A percentile compares a stretch with the other conserved stretches of the same genome.
phyloP scores from a whole-genome alignment of 2,329 filamentous ascomycete species.

The Cytospora schulzeri region DNA sequence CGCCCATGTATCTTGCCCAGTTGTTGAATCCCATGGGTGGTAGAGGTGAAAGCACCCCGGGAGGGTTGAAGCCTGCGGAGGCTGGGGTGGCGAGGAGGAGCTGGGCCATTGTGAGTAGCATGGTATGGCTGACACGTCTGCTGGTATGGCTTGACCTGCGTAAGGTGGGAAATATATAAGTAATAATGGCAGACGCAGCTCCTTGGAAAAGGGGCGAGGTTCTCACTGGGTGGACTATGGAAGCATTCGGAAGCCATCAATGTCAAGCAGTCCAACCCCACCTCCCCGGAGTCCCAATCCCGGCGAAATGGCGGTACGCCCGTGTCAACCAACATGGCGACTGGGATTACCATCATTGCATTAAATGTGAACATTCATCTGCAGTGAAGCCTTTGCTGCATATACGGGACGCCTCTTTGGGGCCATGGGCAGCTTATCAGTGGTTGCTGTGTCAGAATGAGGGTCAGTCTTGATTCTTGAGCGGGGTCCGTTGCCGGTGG shows the following conservation, averaged over 20 bases:
- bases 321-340: background rate
- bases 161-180: background rate
- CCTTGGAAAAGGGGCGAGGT: background rate
- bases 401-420: slow-evolving; percentile 1
- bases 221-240: background rate
- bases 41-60: slow-evolving; percentile 33
- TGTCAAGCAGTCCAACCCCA: background rate
- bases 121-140: background rate
- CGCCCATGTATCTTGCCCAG: slow-evolving; percentile 51
- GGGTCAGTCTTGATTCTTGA: background rate
- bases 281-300: background rate
- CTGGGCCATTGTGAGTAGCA: slow-evolving; percentile 23
- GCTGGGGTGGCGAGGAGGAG: slow-evolving; percentile 18
- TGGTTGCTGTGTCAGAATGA: slow-evolving; percentile 3
- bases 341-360: background rate
- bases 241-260: background rate
- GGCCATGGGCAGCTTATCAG: slow-evolving; percentile 1
- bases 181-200: background rate
- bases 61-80: slow-evolving; percentile 21
- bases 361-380: background rate
- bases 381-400: background rate
- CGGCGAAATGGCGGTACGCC: background rate
- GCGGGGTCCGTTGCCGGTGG: slow-evolving; percentile 10
- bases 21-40: slow-evolving; percentile 57
- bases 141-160: background rate